phyloP scores from a whole-genome alignment of 1,284 basidiomycete species.

The Mycosarcoma maydis region DNA sequence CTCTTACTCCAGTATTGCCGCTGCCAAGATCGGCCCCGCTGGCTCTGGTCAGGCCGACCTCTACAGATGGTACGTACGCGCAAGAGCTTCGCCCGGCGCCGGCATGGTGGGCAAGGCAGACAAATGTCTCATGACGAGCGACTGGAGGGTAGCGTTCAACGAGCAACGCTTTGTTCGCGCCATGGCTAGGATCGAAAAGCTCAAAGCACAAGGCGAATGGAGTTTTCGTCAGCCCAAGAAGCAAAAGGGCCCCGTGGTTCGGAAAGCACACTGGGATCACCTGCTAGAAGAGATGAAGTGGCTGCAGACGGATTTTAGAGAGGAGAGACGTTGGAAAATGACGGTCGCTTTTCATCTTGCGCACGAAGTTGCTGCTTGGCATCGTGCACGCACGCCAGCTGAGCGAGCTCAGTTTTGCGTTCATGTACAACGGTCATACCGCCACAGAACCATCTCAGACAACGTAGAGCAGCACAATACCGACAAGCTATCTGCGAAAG shows the following conservation, averaged over 20 bases:
- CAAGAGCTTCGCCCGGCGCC: conserved; percentile 58
- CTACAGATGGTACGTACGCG: conserved; percentile 62
- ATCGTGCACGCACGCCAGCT: conserved; percentile 75
- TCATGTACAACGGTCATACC: conserved; percentile 34
- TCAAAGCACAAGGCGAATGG: conserved; percentile 86
- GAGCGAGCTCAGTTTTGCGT: conserved; percentile 76
- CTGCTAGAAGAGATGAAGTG: conserved; percentile 98
- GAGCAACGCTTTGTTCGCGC: conserved; percentile 72
- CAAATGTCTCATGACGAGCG: conserved; percentile 63
- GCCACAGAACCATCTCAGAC: conserved; percentile 25
- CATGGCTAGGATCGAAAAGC: conserved; percentile 83
- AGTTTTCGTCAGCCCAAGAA: conserved; percentile 95
- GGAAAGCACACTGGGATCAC: conserved; percentile 94
- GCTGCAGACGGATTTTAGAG: conserved; percentile 93
- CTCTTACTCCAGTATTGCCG: conserved; percentile 39
- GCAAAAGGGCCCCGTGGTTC: conserved; percentile 80
- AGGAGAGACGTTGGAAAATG: conserved; percentile 93
- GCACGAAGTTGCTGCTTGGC: conserved; percentile 85
- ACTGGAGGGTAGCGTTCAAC: conserved; percentile 65
- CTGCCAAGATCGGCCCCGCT: conserved; percentile 49
- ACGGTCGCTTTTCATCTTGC: conserved; percentile 86
- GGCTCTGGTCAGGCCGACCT: conserved; percentile 57
- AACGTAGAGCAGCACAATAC: conserved; percentile 29
- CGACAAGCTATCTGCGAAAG: conserved; percentile 3
- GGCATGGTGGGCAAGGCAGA: conserved; percentile 65